Evolutionary conservation across 2,329 filamentous ascomycete genomes (phyloP).

Genomic region (Emmonsia crescens): DNA sequence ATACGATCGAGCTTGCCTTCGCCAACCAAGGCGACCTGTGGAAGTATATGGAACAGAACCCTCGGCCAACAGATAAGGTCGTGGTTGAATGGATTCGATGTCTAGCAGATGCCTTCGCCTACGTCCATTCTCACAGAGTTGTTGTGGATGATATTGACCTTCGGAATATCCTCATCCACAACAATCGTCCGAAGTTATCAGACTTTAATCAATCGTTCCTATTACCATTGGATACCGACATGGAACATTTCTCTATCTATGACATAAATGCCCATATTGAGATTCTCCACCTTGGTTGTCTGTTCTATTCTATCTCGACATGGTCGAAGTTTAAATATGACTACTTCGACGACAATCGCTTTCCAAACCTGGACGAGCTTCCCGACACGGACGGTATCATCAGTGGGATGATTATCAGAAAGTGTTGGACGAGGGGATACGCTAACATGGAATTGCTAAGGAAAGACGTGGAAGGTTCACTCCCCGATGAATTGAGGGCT

Average conservation of each 20-base stretch:
- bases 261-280: background rate
- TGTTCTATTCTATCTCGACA: conserved; percentile 4
- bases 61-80: background rate
- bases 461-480: conserved; percentile 2
- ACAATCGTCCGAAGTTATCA: background rate
- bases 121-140: conserved; percentile 5
- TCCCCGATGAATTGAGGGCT: background rate
- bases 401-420: conserved; percentile 5
- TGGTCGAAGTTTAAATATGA: conserved; percentile 8
- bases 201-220: background rate
- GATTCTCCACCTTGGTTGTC: conserved; percentile 1
- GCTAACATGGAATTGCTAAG: conserved; percentile 8
- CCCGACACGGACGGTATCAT: conserved; percentile 7
- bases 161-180: conserved; percentile 1
- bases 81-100: background rate
- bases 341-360: conserved; percentile 4
- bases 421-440: conserved; percentile 8
- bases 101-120: conserved; percentile 1
- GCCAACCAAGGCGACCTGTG: conserved; percentile 1
- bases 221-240: conserved; percentile 4
- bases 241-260: background rate
- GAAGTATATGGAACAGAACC: conserved; percentile 2
- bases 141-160: conserved; percentile 1
- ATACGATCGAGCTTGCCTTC: conserved; percentile 1
- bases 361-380: conserved; percentile 5